Evolutionary conservation across 306 rosid genomes (phyloP).

Genomic region (Hippophae gyantsensis): DNA sequence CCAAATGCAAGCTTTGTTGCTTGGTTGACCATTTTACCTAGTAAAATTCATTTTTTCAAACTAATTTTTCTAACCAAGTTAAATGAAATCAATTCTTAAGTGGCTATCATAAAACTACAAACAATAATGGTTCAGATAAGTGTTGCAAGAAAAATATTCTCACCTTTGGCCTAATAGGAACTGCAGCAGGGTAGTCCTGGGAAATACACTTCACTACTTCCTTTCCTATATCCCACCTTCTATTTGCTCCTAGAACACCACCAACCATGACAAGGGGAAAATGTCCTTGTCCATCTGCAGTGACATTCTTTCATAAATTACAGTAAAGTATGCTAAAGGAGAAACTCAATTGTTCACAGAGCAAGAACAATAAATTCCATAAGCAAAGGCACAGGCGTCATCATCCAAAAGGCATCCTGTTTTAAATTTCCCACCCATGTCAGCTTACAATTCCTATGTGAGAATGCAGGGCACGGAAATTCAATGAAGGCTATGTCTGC

Average conservation of each 20-base stretch:
- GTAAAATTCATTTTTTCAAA: too few species aligned
- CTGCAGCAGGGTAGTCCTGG: conserved; percentile 44
- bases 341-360: neutral
- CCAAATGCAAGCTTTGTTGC: too few species aligned
- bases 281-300: conserved; percentile 52
- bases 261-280: conserved; percentile 91
- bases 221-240: conserved; percentile 72
- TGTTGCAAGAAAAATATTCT: neutral
- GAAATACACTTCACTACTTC: conserved; percentile 48
- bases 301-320: neutral
- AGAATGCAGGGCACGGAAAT: too few species aligned
- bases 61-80: too few species aligned
- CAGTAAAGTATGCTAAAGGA: neutral
- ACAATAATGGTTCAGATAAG: neutral
- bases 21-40: too few species aligned
- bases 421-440: too few species aligned
- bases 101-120: too few species aligned
- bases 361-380: neutral
- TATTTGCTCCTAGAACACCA: conserved; percentile 72
- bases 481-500: too few species aligned
- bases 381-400: neutral
- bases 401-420: too few species aligned
- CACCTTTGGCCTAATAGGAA: conserved; percentile 67
- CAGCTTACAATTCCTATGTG: too few species aligned
- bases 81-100: too few species aligned